phyloP scores from a whole-genome alignment of 768 basidiomycete genomes.

The Leccinum aurantiacum region DNA sequence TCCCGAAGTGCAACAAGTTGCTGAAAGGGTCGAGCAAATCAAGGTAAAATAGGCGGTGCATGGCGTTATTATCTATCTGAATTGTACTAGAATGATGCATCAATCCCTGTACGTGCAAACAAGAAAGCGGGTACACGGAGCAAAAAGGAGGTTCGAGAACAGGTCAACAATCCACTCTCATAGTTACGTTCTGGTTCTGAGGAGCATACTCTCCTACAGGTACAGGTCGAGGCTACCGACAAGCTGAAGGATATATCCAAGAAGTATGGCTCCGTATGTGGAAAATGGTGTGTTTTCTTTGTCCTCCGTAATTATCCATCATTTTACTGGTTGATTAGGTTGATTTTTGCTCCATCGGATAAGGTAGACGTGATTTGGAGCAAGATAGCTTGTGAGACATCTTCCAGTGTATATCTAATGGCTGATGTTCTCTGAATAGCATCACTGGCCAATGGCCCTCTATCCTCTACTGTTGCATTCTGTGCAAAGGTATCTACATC shows the following conservation, averaged over 20 bases:
- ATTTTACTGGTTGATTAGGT: constrained; percentile 41
- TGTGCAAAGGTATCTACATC: constrained; percentile 68
- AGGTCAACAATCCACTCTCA: constrained; percentile 38
- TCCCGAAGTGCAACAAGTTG: constrained; percentile 49
- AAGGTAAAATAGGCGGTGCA: constrained; percentile 40
- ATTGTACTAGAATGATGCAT: constrained; percentile 52
- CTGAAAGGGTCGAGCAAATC: constrained; percentile 57
- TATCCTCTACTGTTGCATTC: constrained; percentile 56
- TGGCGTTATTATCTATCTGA: constrained; percentile 1
- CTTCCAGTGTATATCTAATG: not conserved
- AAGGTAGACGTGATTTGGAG: constrained; percentile 66
- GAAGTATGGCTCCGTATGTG: constrained; percentile 51
- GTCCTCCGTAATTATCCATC: not conserved
- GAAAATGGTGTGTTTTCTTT: constrained; percentile 59
- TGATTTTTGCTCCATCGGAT: constrained; percentile 61
- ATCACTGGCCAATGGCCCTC: constrained; percentile 65
- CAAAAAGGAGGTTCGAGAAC: constrained; percentile 74
- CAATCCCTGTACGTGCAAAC: constrained; percentile 64
- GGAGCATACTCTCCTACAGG: constrained; percentile 36
- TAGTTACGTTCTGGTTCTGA: not conserved
- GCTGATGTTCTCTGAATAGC: constrained; percentile 34
- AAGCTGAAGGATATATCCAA: constrained; percentile 61
- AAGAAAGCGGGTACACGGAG: constrained; percentile 73
- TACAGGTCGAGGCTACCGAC: constrained; percentile 56
- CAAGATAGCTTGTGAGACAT: constrained; percentile 54